phyloP scores from a whole-genome alignment of 2,329 filamentous ascomycete species.

The Colletotrichum aenigma region DNA sequence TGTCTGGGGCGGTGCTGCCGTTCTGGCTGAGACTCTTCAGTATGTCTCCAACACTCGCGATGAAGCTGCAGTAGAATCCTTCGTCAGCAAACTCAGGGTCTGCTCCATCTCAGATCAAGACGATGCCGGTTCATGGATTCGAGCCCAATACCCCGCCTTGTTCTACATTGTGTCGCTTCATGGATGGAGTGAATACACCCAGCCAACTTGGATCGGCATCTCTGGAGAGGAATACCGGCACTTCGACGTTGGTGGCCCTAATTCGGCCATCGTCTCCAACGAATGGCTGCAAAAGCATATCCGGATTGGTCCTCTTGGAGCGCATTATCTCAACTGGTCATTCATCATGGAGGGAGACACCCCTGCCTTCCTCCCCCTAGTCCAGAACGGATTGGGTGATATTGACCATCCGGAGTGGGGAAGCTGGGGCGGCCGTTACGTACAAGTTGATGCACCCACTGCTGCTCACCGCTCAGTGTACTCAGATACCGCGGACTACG shows the following conservation, averaged over 20 bases:
- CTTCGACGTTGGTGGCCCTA: not conserved
- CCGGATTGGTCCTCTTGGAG: constrained; percentile 49
- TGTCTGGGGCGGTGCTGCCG: constrained; percentile 57
- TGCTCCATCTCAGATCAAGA: constrained; percentile 65
- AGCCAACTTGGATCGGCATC: constrained; percentile 61
- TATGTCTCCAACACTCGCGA: constrained; percentile 37
- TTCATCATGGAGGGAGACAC: constrained; percentile 59
- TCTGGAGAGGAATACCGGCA: constrained; percentile 23
- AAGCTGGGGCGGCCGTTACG: constrained; percentile 54
- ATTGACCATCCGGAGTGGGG: constrained; percentile 50
- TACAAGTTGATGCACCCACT: constrained; percentile 7
- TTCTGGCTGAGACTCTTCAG: constrained; percentile 51
- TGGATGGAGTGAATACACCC: constrained; percentile 57
- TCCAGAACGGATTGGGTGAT: constrained; percentile 51
- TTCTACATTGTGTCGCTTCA: constrained; percentile 61
- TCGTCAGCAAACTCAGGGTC: constrained; percentile 48
- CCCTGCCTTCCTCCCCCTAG: constrained; percentile 51
- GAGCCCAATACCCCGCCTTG: constrained; percentile 53
- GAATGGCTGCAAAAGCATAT: constrained; percentile 58
- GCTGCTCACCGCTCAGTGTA: constrained; percentile 17
- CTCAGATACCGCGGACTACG: constrained; percentile 29
- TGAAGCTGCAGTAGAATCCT: constrained; percentile 31
- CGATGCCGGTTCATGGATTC: constrained; percentile 60
- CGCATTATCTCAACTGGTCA: constrained; percentile 46
- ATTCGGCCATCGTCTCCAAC: constrained; percentile 43